Evolutionary conservation across 2,329 filamentous ascomycete species (phyloP), one percentile per base, ranked within the genome.

Genomic region (Colletotrichum sp.): DNA sequence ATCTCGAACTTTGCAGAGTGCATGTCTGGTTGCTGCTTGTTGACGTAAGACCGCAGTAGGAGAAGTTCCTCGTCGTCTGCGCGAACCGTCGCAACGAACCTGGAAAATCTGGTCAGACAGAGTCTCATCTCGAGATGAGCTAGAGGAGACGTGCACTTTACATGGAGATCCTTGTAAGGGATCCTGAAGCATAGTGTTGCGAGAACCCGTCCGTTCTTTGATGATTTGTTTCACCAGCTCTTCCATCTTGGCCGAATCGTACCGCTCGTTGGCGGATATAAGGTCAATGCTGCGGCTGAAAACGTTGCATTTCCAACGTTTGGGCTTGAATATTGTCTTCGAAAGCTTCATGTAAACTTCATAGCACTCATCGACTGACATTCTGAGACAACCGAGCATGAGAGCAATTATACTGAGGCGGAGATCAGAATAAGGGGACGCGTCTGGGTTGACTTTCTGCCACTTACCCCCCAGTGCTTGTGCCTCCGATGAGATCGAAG

Each of bases 311-410:
- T 72, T 71, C 66, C 65, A 69, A 43, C 78, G 73, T 34, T 78
- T 76, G 2, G 76, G 76, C 55, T 78, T 78, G 55, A 79, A 80
- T 13, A 80, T 79, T 4, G 73, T 76, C 38, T 76, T 73, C 6
- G 78, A 70, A 1, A 79, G 56, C 28, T 76, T 71, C n/a, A 76
- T 73, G 65, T 79, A 79, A 14, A 77, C 74, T 1, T 78, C 43
- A 28, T 78, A 56, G 64, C 77, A 79, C n/a, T 78, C 78, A 36
- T 79, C 77, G 34, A 79, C 66, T 26, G 77, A 75, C 79, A 79
- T 80, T 58, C 67, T 69, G 52, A 80, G 73, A 13, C 75, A 71
- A 4, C 78, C 76, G 4, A 79, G 75, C 78, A 80, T 80, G 32
- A 80, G 75, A 55, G 78, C 78, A 62, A 79, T 79, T 12, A 80